Evolutionary conservation across 73 alveolate genomes (phyloP).

Genomic region (Paramecium bursaria): DNA sequence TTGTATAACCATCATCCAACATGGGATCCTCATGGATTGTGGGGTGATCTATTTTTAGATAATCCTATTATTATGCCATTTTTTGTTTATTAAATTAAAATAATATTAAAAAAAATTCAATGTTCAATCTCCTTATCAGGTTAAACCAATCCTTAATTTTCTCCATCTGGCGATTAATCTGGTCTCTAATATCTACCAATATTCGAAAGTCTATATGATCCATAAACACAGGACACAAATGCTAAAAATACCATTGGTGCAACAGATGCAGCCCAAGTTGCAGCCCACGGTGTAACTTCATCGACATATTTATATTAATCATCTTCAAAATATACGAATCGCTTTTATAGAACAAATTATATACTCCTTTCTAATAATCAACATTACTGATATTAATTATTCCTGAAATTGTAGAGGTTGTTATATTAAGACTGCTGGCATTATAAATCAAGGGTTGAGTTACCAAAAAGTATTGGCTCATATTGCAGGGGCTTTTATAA

Average conservation of each 20-base stretch:
- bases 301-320: not conserved
- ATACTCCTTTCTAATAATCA: too few relatives aligned
- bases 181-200: conserved; percentile 35
- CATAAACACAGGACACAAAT: not conserved
- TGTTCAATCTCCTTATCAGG: not conserved
- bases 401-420: too few relatives aligned
- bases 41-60: too few relatives aligned
- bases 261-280: conserved; percentile 21
- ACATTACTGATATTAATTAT: too few relatives aligned
- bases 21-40: conserved; percentile 36
- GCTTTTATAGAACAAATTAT: too few relatives aligned
- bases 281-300: conserved; percentile 17
- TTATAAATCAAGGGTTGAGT: too few relatives aligned
- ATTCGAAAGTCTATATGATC: conserved; percentile 9
- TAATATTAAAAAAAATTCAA: not conserved
- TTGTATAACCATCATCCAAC: conserved; percentile 54
- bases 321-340: conserved; percentile 10
- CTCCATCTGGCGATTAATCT: not conserved
- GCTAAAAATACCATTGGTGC: conserved; percentile 1
- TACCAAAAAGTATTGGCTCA: too few relatives aligned
- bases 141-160: too few relatives aligned
- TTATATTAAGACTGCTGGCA: too few relatives aligned
- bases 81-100: too few relatives aligned
- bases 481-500: too few relatives aligned
- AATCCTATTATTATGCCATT: too few relatives aligned